Conservation (phyloP, 176 grass and related monocot species). For the Raddia guianensis region DNA sequence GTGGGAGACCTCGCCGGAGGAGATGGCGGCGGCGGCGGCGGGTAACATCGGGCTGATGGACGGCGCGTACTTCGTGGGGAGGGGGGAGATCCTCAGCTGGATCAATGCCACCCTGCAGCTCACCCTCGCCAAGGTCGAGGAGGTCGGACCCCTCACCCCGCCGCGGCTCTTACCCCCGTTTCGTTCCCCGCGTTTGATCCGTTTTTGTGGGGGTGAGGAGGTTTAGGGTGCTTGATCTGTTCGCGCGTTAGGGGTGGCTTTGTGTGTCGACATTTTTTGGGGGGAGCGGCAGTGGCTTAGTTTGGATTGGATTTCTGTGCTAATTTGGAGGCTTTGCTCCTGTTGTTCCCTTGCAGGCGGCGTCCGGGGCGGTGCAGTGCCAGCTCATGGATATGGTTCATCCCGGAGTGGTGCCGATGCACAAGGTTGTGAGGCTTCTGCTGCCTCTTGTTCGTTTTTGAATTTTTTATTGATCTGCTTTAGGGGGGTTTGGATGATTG, state of each 20-base stretch:
- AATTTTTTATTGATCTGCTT: not conserved
- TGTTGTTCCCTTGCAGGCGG: conserved; percentile 54
- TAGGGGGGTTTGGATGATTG: not conserved
- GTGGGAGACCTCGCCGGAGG: not conserved
- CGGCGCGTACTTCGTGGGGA: conserved; percentile 89
- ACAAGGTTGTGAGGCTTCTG: conserved; percentile 59
- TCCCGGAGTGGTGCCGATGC: conserved; percentile 85
- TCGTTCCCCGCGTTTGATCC: not conserved
- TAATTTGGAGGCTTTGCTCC: not conserved
- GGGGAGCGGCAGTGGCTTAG: not conserved
- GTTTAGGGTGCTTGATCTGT: not conserved
- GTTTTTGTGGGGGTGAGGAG: not conserved
- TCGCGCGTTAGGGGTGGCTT: not conserved
- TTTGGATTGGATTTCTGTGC: not conserved
- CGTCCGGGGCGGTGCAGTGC: conserved; percentile 90
- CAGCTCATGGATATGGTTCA: conserved; percentile 94
- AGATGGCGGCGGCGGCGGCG: conserved; percentile 50
- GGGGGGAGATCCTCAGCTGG: conserved; percentile 90
- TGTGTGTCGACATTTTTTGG: not conserved
- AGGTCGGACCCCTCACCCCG: conserved; percentile 41
- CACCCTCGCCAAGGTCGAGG: conserved; percentile 80
- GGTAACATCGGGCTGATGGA: conserved; percentile 88
- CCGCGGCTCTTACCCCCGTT: not conserved
- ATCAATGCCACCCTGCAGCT: conserved; percentile 92
- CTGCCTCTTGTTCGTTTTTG: not conserved